phyloP scores from a whole-genome alignment of 306 rosid species.

The Psophocarpus tetragonolobus region DNA sequence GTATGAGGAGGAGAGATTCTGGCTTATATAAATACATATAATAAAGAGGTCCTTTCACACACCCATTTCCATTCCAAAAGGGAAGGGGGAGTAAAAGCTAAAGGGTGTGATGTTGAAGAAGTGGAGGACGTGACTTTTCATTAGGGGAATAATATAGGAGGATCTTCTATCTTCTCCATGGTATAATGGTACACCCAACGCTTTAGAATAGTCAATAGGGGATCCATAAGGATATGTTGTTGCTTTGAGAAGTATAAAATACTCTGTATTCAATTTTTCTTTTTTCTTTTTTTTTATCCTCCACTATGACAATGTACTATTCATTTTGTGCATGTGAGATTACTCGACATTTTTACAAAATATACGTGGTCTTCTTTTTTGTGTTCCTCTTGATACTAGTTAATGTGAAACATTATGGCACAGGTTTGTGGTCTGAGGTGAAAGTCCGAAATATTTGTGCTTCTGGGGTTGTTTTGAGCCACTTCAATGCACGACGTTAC shows the following conservation, averaged over 20 bases:
- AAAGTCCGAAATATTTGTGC: conserved; percentile 27
- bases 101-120: conserved; percentile 37
- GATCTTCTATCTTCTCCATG: conserved; percentile 51
- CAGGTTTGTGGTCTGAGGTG: conserved; percentile 35
- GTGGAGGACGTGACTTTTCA: conserved; percentile 46
- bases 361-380: conserved; percentile 21
- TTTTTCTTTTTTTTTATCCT: background rate
- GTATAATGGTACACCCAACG: conserved; percentile 17
- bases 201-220: conserved; percentile 29
- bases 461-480: conserved; percentile 30
- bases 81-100: conserved; percentile 15
- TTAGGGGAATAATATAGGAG: conserved; percentile 41
- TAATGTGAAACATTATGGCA: conserved; percentile 34
- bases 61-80: conserved; percentile 45
- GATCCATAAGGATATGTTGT: conserved; percentile 60
- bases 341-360: conserved; percentile 30
- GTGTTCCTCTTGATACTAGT: background rate
- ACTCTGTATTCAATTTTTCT: conserved; percentile 30
- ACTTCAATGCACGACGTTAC: conserved; percentile 43
- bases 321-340: conserved; percentile 38
- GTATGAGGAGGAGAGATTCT: conserved; percentile 48
- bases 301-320: background rate
- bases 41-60: conserved; percentile 51
- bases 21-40: conserved; percentile 32
- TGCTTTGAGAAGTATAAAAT: conserved; percentile 21